A percentile compares a stretch with the other conserved stretches of the same genome.
These are phyloP conservation scores for Sphagnum contortum DNA, from an alignment of 225 moss, liverwort and hornwort species.

Conservation along the genomic window DNA sequence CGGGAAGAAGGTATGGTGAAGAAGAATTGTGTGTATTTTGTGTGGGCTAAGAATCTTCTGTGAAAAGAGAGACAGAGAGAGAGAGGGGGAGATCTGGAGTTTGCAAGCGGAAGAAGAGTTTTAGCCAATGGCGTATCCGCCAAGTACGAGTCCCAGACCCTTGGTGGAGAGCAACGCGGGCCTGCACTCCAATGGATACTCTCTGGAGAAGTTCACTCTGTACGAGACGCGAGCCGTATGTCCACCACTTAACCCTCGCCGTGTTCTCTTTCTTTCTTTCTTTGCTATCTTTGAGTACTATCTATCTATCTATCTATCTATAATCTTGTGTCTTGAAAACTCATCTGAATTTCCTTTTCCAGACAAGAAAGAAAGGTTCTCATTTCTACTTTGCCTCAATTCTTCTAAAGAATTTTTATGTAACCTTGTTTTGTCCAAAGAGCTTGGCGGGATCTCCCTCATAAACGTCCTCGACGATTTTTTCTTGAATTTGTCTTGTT, in stretches of 20 bases:
- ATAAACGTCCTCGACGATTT: too few species aligned
- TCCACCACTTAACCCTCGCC: not conserved
- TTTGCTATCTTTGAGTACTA: too few species aligned
- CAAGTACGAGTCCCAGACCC: constrained; percentile 16
- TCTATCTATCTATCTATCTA: not conserved
- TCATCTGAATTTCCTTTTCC: not conserved
- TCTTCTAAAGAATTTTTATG: not conserved
- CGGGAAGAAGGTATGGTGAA: too few species aligned
- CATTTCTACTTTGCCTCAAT: not conserved
- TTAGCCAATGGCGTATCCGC: constrained; percentile 7
- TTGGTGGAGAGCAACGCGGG: constrained; percentile 25
- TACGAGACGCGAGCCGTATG: constrained; percentile 74
- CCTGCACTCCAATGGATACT: constrained; percentile 31
- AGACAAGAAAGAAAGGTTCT: not conserved
- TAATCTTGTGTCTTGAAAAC: not conserved
- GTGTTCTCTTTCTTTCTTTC: not conserved
- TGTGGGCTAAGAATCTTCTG: too few species aligned
- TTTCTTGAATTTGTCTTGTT: too few species aligned
- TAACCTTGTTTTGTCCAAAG: too few species aligned
- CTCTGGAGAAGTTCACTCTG: constrained; percentile 63
- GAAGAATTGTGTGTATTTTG: too few species aligned
- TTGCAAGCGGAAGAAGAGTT: too few species aligned
- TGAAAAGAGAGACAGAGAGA: too few species aligned
- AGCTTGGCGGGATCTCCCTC: too few species aligned
- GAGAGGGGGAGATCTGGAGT: too few species aligned